Base-by-base conservation (phyloP, 306 rosid species). In the Trifolium dubium region DNA sequence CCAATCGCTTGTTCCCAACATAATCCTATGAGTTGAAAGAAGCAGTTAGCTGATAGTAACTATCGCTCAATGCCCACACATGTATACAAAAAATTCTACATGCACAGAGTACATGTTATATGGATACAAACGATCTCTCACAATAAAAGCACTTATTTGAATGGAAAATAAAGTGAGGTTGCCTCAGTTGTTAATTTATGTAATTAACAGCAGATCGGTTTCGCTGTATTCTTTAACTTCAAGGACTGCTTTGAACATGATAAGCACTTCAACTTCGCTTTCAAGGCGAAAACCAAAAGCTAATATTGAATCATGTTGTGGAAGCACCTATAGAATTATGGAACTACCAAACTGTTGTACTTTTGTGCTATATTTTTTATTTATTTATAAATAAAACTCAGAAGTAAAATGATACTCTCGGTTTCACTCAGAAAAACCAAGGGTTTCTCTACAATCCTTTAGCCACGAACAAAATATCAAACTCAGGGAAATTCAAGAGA, bases 1-100 rank as follows among this genome's bases (percentile, higher is more conserved):
- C 98, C 86, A 93, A 81, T 76, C 97, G 86, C 82, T 93, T 93
- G 85, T 93, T 93, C 60, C 98, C 98, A 75, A 93, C 96, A 83
- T 93, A 93, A 84, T 91, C 98, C 96, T 92, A 69, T 32, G 72
- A 49, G 64, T 59, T 61, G 43, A 46, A 77, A 59, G 54, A 69
- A 69, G 53, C 64, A 77, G 23, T 56, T 32, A 47, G 64, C 37
- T 9, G 62, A 58, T 68, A 47, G 51, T 76, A 76, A 32, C 40
- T 8, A 31, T 56, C 19, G 75, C 35, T 54, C 12, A 64, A 53
- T 53, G 19, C 56, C 56, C 43, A 65, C 28, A 67, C 58, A 10
- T 30, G 19, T 5, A 47, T 5, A 5, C 39, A 6, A 10, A 39
- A 39, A 8, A 75, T 15, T n/a, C 5, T 67, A 8, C 30, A 53